These are phyloP conservation scores for Amanita pseudoporphyria DNA, from an alignment of 768 basidiomycete species.

Conservation along the genomic window DNA sequence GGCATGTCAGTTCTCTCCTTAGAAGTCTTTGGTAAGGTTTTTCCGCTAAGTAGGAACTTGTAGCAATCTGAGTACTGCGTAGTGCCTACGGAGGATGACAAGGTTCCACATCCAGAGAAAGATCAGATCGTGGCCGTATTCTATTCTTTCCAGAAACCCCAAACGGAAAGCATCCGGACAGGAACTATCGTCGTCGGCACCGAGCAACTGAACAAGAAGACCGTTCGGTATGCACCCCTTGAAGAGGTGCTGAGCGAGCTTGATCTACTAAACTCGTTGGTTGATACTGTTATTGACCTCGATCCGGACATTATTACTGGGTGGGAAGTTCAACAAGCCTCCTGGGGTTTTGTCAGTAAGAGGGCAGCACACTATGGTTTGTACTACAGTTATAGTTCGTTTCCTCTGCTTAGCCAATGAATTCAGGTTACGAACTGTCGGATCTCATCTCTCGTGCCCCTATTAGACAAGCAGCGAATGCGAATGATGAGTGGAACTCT, in stretches of 20 bases:
- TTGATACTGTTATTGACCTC: conserved; percentile 64
- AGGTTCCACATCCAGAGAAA: conserved; percentile 54
- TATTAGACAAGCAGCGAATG: conserved; percentile 21
- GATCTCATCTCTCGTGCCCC: conserved; percentile 75
- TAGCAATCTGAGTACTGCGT: not conserved
- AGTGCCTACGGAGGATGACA: conserved; percentile 53
- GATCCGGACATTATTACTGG: conserved; percentile 91
- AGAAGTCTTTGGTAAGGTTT: conserved; percentile 70
- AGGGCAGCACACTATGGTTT: conserved; percentile 54
- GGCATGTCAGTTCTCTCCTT: conserved; percentile 74
- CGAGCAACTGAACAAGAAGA: conserved; percentile 25
- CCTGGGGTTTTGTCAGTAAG: conserved; percentile 86
- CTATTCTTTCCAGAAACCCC: conserved; percentile 56
- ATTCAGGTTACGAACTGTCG: conserved; percentile 56
- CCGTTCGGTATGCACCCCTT: conserved; percentile 34
- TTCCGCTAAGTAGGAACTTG: not conserved
- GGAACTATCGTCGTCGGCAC: conserved; percentile 49
- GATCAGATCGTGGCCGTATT: conserved; percentile 65
- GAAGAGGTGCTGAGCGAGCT: conserved; percentile 60
- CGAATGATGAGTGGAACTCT: conserved; percentile 60
- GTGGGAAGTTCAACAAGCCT: conserved; percentile 83
- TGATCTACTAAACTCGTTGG: conserved; percentile 66
- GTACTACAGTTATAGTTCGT: conserved; percentile 9
- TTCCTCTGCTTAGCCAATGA: not conserved
- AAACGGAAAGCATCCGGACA: conserved; percentile 25